phyloP scores from a whole-genome alignment of 805 yeast species.

The Starmerella potacharoeniae region DNA sequence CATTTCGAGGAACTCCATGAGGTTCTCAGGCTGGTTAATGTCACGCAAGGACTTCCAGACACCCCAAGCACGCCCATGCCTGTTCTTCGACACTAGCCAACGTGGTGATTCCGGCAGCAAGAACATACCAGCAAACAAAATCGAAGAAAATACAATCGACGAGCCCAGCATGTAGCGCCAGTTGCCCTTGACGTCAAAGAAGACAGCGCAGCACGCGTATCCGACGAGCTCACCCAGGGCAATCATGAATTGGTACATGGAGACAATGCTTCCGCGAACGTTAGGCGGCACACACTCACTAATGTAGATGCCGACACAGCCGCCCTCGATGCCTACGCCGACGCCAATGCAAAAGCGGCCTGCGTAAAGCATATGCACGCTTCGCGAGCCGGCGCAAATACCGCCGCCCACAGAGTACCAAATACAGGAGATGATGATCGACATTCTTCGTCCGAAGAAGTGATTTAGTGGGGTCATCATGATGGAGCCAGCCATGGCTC shows the following conservation, averaged over 20 bases:
- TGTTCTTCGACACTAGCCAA: constrained; percentile 42
- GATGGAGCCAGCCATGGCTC: constrained; percentile 54
- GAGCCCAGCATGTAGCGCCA: constrained; percentile 62
- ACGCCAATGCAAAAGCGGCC: constrained; percentile 51
- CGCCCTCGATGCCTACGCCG: constrained; percentile 59
- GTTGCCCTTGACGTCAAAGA: constrained; percentile 40
- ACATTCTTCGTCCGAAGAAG: constrained; percentile 42
- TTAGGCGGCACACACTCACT: constrained; percentile 49
- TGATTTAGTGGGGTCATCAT: constrained; percentile 49
- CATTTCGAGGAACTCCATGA: constrained; percentile 48
- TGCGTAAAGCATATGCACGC: constrained; percentile 42
- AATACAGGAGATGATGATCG: constrained; percentile 46
- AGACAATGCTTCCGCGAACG: constrained; percentile 50
- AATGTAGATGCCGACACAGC: constrained; percentile 51
- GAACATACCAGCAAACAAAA: constrained; percentile 40
- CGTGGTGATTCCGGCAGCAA: constrained; percentile 55
- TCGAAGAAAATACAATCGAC: constrained; percentile 46
- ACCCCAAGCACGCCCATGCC: constrained; percentile 38
- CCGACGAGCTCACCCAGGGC: constrained; percentile 60
- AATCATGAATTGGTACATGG: constrained; percentile 51
- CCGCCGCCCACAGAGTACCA: constrained; percentile 53
- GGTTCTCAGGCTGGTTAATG: constrained; percentile 33
- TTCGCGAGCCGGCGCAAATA: constrained; percentile 42
- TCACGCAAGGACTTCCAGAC: constrained; percentile 47
- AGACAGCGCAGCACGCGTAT: constrained; percentile 51